These are phyloP conservation scores for Mycena rebaudengoi DNA, from an alignment of 768 basidiomycete genomes.

Conservation along the genomic window DNA sequence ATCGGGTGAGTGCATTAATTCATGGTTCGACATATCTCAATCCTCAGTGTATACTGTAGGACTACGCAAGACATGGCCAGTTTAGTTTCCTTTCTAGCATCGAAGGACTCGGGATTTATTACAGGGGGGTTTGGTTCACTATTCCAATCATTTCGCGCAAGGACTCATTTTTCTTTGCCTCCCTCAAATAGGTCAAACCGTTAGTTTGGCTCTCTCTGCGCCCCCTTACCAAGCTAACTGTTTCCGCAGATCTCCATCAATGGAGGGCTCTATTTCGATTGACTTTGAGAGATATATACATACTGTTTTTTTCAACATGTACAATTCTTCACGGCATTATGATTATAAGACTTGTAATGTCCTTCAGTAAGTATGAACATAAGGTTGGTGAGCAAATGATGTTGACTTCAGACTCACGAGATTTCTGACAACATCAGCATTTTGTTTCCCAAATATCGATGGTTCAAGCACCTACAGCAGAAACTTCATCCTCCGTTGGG, in stretches of 20 bases:
- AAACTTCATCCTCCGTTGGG: no score
- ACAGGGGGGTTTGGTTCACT: constrained; percentile 15
- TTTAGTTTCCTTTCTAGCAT: constrained; percentile 40
- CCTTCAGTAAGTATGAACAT: no score
- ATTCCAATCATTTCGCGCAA: background rate
- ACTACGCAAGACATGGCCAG: constrained; percentile 31
- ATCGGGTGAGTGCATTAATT: no score
- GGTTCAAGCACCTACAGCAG: no score
- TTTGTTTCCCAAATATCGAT: no score
- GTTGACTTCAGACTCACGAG: no score
- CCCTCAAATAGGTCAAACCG: background rate
- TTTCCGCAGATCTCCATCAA: background rate
- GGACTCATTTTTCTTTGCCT: background rate
- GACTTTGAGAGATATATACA: background rate
- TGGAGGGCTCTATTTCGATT: background rate
- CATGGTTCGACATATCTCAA: no score
- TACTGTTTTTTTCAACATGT: background rate
- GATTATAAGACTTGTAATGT: no score
- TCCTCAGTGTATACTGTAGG: no score
- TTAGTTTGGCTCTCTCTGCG: background rate
- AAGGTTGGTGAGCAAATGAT: no score
- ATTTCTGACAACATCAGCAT: no score
- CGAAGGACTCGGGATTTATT: constrained; percentile 37
- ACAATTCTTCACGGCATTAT: no score
- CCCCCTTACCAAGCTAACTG: background rate